A percentile compares a stretch with the other conserved stretches of the same genome.
phyloP scores from a whole-genome alignment of 2,329 filamentous ascomycete species.

The Venturia effusa region DNA sequence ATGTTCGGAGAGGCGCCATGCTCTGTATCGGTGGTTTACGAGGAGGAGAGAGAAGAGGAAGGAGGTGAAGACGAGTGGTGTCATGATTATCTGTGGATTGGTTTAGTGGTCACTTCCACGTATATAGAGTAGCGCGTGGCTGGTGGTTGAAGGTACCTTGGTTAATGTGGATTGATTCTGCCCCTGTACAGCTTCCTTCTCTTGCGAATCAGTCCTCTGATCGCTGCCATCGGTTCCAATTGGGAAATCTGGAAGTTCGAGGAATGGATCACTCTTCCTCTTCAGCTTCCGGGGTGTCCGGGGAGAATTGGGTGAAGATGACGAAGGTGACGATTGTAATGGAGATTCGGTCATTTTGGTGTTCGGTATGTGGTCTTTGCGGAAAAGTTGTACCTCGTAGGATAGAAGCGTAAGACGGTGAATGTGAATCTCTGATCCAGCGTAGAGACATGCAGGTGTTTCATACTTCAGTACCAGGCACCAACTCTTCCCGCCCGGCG shows the following conservation, averaged over 20 bases:
- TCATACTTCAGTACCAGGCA: not conserved
- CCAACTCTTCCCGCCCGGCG: not conserved
- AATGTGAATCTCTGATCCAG: no score
- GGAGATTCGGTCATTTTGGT: not conserved
- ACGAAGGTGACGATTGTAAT: not conserved
- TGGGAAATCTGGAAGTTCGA: slow-evolving; percentile 7
- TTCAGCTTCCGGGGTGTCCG: slow-evolving; percentile 1
- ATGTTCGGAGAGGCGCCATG: slow-evolving; percentile 32
- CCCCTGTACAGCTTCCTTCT: not conserved
- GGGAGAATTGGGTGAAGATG: not conserved
- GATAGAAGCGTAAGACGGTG: not conserved
- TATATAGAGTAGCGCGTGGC: not conserved
- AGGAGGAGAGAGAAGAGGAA: slow-evolving; percentile 56
- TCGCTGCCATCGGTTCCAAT: not conserved
- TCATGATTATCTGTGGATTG: slow-evolving; percentile 38
- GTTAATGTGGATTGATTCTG: not conserved
- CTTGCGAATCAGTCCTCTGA: not conserved
- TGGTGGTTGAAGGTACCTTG: not conserved
- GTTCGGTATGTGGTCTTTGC: not conserved
- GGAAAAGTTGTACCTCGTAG: not conserved
- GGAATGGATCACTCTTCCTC: slow-evolving; percentile 13
- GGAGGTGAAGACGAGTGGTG: slow-evolving; percentile 51
- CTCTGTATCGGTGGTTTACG: slow-evolving; percentile 48
- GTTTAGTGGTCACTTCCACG: not conserved
- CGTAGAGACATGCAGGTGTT: not conserved